Evolutionary conservation across 352 stramenopile species (phyloP).

Genomic region (Albugo candida): DNA sequence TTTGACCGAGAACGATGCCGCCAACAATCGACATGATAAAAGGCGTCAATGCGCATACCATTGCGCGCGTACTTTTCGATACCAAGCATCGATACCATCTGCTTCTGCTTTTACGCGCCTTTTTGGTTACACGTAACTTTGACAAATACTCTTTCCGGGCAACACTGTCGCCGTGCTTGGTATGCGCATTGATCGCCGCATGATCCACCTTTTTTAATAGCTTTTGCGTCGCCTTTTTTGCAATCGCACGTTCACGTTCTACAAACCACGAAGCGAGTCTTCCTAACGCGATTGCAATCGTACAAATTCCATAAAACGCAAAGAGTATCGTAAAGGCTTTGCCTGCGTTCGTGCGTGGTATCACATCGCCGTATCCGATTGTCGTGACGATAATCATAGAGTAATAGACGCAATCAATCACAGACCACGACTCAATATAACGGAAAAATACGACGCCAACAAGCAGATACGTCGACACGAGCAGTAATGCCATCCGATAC

Average conservation of each 20-base stretch:
- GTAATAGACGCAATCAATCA: constrained; percentile 82
- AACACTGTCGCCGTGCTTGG: background rate
- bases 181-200: constrained; percentile 11
- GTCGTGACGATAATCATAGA: constrained; percentile 85
- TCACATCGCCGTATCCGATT: constrained; percentile 74
- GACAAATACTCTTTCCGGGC: background rate
- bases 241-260: constrained; percentile 26
- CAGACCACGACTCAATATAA: constrained; percentile 27
- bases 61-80: constrained; percentile 31
- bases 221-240: constrained; percentile 31
- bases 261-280: constrained; percentile 32
- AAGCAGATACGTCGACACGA: constrained; percentile 35
- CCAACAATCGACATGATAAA: constrained; percentile 29
- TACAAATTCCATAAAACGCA: constrained; percentile 50
- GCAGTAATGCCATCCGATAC: constrained; percentile 18
- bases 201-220: constrained; percentile 26
- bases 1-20: constrained; percentile 27
- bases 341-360: constrained; percentile 23
- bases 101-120: constrained; percentile 3
- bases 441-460: constrained; percentile 37
- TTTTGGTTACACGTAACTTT: background rate
- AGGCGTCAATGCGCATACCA: constrained; percentile 18
- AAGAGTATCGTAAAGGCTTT: constrained; percentile 80
- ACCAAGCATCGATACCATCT: constrained; percentile 21
- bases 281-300: constrained; percentile 42